Evolutionary conservation across 352 stramenopile genomes (phyloP).

Genomic region (Phytophthora kernoviae): DNA sequence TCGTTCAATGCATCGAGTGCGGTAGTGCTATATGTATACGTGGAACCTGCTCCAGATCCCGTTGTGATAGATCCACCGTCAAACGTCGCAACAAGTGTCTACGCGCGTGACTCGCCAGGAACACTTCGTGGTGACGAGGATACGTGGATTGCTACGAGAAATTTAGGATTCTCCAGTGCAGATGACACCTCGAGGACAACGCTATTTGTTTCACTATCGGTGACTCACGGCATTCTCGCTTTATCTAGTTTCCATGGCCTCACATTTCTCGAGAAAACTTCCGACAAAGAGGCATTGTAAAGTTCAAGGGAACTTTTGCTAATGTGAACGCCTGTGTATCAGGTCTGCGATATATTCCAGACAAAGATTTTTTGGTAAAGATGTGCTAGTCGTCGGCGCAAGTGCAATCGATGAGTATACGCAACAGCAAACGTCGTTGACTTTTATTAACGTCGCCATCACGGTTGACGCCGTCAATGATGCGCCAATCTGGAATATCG

Average conservation of each 20-base stretch:
- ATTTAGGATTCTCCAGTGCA: constrained; percentile 46
- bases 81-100: constrained; percentile 38
- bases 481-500: constrained; percentile 52
- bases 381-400: constrained; percentile 45
- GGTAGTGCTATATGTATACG: constrained; percentile 40
- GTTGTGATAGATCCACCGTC: constrained; percentile 32
- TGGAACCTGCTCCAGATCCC: constrained; percentile 33
- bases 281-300: constrained; percentile 6
- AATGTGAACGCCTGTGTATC: constrained; percentile 49
- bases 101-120: constrained; percentile 22
- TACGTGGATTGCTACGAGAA: constrained; percentile 29
- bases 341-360: constrained; percentile 46
- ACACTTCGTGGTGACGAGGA: constrained; percentile 58
- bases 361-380: constrained; percentile 45
- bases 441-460: constrained; percentile 35
- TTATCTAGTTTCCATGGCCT: constrained; percentile 21
- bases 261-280: constrained; percentile 29
- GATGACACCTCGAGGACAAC: constrained; percentile 46
- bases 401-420: constrained; percentile 56
- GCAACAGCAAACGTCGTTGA: constrained; percentile 32
- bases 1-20: constrained; percentile 41
- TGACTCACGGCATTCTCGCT: constrained; percentile 29
- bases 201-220: constrained; percentile 35
- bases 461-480: constrained; percentile 62
- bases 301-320: constrained; percentile 45